Conservation (phyloP, 2,329 filamentous ascomycete species). For the Monilinia fructigena region DNA sequence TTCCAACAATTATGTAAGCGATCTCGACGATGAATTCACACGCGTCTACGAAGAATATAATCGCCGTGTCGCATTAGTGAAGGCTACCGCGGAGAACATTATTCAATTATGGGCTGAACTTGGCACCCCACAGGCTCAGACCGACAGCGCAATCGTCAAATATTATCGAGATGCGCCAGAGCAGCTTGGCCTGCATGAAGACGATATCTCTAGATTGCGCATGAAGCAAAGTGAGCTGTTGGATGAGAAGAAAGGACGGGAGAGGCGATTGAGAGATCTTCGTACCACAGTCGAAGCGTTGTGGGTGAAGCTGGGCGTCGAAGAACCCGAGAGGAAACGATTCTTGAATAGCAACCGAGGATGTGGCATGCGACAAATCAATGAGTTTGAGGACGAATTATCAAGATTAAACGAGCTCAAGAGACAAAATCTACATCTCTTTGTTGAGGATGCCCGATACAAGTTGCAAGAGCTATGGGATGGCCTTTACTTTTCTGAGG, state of each 20-base stretch:
- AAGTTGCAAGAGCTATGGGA: constrained; percentile 96
- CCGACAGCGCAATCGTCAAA: constrained; percentile 82
- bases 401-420: constrained; percentile 86
- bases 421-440: constrained; percentile 89
- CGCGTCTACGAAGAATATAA: constrained; percentile 96
- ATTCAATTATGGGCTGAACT: constrained; percentile 96
- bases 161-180: constrained; percentile 88
- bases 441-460: constrained; percentile 89
- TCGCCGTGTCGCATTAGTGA: constrained; percentile 73
- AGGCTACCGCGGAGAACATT: constrained; percentile 75
- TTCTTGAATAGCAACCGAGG: constrained; percentile 88
- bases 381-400: constrained; percentile 93
- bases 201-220: constrained; percentile 73
- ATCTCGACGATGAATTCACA: constrained; percentile 86
- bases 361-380: constrained; percentile 86
- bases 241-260: constrained; percentile 84
- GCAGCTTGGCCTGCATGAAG: constrained; percentile 86
- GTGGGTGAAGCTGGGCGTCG: constrained; percentile 84
- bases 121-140: constrained; percentile 89
- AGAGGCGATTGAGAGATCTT: constrained; percentile 73
- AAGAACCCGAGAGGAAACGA: constrained; percentile 76
- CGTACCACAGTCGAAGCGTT: constrained; percentile 75
- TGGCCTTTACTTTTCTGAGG: constrained; percentile 87
- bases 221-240: constrained; percentile 76
- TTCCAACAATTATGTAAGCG: constrained; percentile 83